Evolutionary conservation across 305 asterid genomes (phyloP).

Genomic region (Plantago lanceolata): DNA sequence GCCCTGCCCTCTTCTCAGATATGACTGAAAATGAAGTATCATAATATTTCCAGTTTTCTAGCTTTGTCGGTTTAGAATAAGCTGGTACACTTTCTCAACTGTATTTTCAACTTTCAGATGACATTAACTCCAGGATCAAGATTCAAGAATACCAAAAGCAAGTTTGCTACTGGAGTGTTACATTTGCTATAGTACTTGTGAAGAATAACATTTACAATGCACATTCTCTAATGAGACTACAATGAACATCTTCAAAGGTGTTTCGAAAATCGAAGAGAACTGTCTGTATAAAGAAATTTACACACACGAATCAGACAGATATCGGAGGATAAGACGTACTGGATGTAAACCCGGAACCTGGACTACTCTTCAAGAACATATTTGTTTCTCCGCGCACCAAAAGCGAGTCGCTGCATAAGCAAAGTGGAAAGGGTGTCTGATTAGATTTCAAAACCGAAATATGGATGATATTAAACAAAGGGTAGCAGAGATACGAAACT

Average conservation of each 20-base stretch:
- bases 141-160: no score
- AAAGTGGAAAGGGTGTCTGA: slow-evolving; percentile 1
- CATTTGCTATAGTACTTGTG: no score
- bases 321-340: background rate
- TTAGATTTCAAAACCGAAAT: slow-evolving; percentile 13
- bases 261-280: background rate
- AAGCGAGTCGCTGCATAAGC: slow-evolving; percentile 65
- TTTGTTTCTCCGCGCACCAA: slow-evolving; percentile 86
- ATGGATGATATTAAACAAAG: background rate
- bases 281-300: no score
- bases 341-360: background rate
- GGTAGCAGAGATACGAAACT: slow-evolving; percentile 38
- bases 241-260: background rate
- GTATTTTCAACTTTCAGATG: background rate
- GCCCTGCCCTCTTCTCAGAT: background rate
- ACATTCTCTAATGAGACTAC: no score
- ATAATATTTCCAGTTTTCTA: background rate
- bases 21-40: background rate
- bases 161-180: no score
- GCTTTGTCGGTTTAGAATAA: background rate
- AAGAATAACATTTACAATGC: no score
- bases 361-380: slow-evolving; percentile 76
- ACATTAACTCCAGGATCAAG: no score
- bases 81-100: background rate
- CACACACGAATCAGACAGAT: background rate